Evolutionary conservation across 352 stramenopile genomes (phyloP).

Genomic region (Achlya hypogyna): DNA sequence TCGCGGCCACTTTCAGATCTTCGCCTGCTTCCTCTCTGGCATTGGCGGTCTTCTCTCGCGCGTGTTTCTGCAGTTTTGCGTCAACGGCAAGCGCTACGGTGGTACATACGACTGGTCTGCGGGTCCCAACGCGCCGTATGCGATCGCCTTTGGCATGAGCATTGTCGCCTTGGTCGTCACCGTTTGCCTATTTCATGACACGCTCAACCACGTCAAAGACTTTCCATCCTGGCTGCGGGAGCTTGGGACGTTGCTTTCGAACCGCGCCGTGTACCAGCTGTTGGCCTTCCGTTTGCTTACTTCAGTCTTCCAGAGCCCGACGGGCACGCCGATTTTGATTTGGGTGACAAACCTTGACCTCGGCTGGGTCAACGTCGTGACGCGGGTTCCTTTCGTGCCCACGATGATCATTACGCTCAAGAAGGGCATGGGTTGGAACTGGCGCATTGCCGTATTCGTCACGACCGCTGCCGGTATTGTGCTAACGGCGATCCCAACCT

Average conservation of each 20-base stretch:
- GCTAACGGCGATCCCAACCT: conserved; percentile 30
- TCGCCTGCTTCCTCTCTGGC: neutral
- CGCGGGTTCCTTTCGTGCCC: conserved; percentile 35
- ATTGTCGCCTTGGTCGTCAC: neutral
- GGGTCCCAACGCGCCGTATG: neutral
- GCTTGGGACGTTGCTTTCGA: conserved; percentile 47
- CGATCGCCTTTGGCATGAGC: neutral
- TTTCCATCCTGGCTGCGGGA: conserved; percentile 34
- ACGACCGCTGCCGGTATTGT: conserved; percentile 27
- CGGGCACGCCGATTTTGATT: conserved; percentile 33
- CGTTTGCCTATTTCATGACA: conserved; percentile 1
- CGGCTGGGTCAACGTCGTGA: conserved; percentile 48
- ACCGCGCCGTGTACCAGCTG: conserved; percentile 55
- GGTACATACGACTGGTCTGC: neutral
- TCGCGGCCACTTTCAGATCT: neutral
- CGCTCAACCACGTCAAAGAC: conserved; percentile 8
- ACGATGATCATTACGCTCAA: conserved; percentile 37
- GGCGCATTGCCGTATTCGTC: conserved; percentile 23
- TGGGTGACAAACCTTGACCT: conserved; percentile 22
- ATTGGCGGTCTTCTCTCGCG: neutral
- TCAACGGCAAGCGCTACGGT: neutral
- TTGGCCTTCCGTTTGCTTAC: conserved; percentile 55
- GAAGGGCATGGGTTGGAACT: conserved; percentile 48
- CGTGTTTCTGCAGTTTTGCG: neutral
- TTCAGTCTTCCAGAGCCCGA: conserved; percentile 48